Evolutionary conservation across 73 alveolate genomes (phyloP), one percentile per base, ranked within the genome.

Genomic region (Paraurostyla sp.): DNA sequence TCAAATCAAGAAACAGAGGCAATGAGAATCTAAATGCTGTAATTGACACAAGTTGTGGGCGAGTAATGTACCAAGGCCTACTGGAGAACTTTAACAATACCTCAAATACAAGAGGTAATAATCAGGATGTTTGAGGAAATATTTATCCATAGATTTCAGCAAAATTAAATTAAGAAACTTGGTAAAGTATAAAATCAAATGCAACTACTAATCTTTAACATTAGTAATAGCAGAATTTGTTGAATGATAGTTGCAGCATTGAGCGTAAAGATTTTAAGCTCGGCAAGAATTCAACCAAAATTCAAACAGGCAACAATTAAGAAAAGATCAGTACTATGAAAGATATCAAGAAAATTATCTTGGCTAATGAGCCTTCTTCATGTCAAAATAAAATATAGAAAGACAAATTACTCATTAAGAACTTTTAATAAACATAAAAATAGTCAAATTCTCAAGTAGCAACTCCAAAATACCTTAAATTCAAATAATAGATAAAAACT

Each of bases 171-270:
- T 52, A 52, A 52, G 69, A 52, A 52, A 52, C 36, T 52, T 52
- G 69, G 69, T 52, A 52, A 52, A 52, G 69, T 52, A 35, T n/a
- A 20, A 52, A 52, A 52, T 52, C 23, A n/a, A 52, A 52, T 52
- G 69, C 13, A 20, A 52, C 38, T 20, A 52, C 69, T 35, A 52
- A 35, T 52, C 69, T 52, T 18, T 25, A 52, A 52, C 13, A 35
- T 6, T 20, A 52, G n/a, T n/a, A 52, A 52, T n/a, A 52, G 4
- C 69, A 9, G 69, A 52, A 6, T 9, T 9, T 13, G 23, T 52
- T n/a, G 13, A 52, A 52, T 52, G 36, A 52, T 52, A 52, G 23
- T 9, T 13, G 69, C 30, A 52, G 30, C 69, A 52, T 52, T 52
- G 23, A 35, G n/a, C n/a, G n/a, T n/a, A n/a, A n/a, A n/a, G n/a